Conservation (phyloP, 2,329 filamentous ascomycete genomes). For the Blastomyces gilchristii region DNA sequence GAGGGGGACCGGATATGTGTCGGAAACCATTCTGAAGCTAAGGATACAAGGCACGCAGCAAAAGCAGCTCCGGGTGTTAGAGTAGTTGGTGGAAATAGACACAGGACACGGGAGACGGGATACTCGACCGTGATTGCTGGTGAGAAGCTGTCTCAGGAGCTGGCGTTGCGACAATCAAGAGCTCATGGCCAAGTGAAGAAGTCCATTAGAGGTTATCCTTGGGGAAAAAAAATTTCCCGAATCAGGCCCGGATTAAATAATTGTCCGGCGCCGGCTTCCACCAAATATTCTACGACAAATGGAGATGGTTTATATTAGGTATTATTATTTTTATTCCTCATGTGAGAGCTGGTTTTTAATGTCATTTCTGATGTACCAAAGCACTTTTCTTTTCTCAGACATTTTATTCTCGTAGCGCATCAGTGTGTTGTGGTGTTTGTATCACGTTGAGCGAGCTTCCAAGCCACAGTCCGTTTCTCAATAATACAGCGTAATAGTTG, state of each 20-base stretch:
- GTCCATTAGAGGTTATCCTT: too few relatives aligned
- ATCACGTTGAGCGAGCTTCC: too few relatives aligned
- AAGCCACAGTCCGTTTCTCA: too few relatives aligned
- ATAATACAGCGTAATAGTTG: too few relatives aligned
- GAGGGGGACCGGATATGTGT: not conserved
- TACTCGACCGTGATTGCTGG: not conserved
- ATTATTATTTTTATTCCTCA: not conserved
- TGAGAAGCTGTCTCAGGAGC: not conserved
- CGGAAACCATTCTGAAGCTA: slow-evolving; percentile 5
- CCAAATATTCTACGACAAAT: too few relatives aligned
- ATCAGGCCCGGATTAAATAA: not conserved
- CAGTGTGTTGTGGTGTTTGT: too few relatives aligned
- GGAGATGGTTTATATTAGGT: too few relatives aligned
- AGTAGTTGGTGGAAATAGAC: not conserved
- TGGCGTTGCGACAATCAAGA: not conserved
- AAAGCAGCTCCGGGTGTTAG: not conserved
- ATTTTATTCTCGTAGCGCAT: not conserved
- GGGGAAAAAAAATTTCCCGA: not conserved
- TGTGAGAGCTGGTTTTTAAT: not conserved
- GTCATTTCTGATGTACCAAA: too few relatives aligned
- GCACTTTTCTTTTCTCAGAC: not conserved
- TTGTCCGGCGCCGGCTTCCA: not conserved
- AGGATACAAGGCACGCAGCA: not conserved
- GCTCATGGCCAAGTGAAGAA: too few relatives aligned
- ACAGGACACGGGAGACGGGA: not conserved